Evolutionary conservation across 1,284 basidiomycete species (phyloP), one percentile per base, ranked within the genome.

Genomic region (Rhodotorula sp.): DNA sequence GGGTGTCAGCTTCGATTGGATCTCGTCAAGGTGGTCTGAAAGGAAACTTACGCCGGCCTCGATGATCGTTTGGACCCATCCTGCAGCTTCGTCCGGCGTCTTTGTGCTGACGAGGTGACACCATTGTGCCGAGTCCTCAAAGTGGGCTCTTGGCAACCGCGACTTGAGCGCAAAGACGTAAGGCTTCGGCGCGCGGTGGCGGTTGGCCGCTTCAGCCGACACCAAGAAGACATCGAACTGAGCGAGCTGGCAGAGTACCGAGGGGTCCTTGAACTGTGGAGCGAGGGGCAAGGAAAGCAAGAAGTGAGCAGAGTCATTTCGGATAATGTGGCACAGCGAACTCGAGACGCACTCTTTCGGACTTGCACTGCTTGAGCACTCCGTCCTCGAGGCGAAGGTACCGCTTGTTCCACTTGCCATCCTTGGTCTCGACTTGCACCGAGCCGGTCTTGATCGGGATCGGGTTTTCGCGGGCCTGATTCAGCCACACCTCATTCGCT

Each of bases 341-440:
- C 39, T 18, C 39, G 23, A 3, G 23, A 60, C 85, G 70, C 78
- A 92, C 91, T 80, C 87, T 90, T 69, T 95, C 91, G 39, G 91
- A 89, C 83, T 95, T 96, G 43, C 90, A 89, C 48, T 94, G 79
- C 85, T 89, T 95, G 62, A 96, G 81, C 68, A 88, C 87, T 73
- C 93, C 91, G 78, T 93, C 91, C 57, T 90, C 86, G 43, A 95
- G 86, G 79, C 90, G 88, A 78, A 96, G 84, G 87, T 89, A 94
- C 43, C 92, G 87, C 81, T 94, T 96, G 70, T 85, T 88, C 93
- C 93, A 97, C 81, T 95, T 95, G 54, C 92, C 92, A 70, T 89
- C 87, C 82, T 93, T 94, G 65, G 85, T 85, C 83, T 95, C 91
- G 85, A 89, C 90, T 80, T 94, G 90, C 23, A 77, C 65, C 46